phyloP scores from a whole-genome alignment of 176 grass and related monocot species.

The Puccinellia tenuiflora region DNA sequence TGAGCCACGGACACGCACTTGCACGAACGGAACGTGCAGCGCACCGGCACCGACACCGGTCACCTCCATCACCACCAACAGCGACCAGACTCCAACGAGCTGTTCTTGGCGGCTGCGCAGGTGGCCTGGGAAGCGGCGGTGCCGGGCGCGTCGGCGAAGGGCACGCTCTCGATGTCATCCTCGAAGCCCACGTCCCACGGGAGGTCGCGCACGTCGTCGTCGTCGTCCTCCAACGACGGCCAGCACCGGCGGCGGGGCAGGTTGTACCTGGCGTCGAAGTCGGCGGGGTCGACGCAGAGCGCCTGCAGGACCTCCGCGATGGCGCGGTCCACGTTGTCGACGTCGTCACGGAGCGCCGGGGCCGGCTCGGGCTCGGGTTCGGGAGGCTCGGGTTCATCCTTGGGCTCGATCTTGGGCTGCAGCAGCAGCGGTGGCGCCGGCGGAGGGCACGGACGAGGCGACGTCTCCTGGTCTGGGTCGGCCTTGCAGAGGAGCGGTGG shows the following conservation, averaged over 20 bases:
- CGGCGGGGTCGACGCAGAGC: conserved; percentile 38
- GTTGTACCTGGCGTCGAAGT: conserved; percentile 37
- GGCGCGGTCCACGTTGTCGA: conserved; percentile 32
- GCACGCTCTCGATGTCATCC: conserved; percentile 44
- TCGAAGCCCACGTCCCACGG: conserved; percentile 26
- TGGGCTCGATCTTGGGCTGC: not conserved
- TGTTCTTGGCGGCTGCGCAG: conserved; percentile 8
- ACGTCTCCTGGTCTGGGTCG: not conserved
- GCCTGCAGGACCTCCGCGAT: conserved; percentile 40
- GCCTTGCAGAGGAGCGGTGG: not conserved
- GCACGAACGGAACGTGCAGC: not conserved
- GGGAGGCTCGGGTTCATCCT: not conserved
- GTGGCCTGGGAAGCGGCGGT: not conserved
- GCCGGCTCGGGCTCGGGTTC: not conserved
- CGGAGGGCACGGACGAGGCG: not conserved
- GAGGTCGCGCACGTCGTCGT: conserved; percentile 17
- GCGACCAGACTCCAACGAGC: conserved; percentile 20
- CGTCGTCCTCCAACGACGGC: not conserved
- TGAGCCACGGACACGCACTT: no score
- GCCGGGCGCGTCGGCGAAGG: conserved; percentile 27
- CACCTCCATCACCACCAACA: not conserved
- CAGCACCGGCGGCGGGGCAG: conserved; percentile 18
- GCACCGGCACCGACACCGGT: no score
- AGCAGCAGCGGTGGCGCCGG: not conserved
- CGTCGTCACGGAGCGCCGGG: conserved; percentile 27